phyloP scores from a whole-genome alignment of 2,329 filamentous ascomycete genomes.

The Hymenoscyphus fructigenus region DNA sequence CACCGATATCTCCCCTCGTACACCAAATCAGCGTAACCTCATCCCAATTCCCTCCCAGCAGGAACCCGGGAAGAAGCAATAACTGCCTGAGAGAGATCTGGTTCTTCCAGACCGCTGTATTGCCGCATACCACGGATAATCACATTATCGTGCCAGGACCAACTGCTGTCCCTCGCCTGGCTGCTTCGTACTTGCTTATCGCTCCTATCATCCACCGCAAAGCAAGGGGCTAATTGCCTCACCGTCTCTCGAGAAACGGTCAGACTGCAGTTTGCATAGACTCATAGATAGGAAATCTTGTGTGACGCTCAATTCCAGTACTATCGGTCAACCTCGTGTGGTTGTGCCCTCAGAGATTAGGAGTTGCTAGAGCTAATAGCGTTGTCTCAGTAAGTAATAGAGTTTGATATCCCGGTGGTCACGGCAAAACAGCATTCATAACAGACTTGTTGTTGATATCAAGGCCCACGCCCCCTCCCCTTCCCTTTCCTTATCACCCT shows the following conservation, averaged over 20 bases:
- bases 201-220: slow-evolving; percentile 25
- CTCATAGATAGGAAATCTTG: slow-evolving; percentile 2
- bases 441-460: neutral
- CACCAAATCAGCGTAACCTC: neutral
- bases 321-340: neutral
- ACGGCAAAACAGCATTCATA: neutral
- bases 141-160: slow-evolving; percentile 2
- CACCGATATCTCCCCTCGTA: neutral
- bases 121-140: neutral
- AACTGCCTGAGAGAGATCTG: neutral
- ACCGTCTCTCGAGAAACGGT: slow-evolving; percentile 17
- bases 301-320: slow-evolving; percentile 1
- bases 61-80: neutral
- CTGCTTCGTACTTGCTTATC: slow-evolving; percentile 20
- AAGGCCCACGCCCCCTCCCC: neutral
- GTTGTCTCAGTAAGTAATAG: neutral
- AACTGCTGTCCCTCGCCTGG: neutral
- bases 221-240: slow-evolving; percentile 18
- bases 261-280: slow-evolving; percentile 12
- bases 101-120: neutral
- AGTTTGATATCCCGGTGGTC: neutral
- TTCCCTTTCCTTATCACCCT: neutral
- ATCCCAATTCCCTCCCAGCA: neutral
- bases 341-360: neutral
- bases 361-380: neutral